Base-by-base conservation (phyloP, 306 rosid genomes). In the Malus domestica region DNA sequence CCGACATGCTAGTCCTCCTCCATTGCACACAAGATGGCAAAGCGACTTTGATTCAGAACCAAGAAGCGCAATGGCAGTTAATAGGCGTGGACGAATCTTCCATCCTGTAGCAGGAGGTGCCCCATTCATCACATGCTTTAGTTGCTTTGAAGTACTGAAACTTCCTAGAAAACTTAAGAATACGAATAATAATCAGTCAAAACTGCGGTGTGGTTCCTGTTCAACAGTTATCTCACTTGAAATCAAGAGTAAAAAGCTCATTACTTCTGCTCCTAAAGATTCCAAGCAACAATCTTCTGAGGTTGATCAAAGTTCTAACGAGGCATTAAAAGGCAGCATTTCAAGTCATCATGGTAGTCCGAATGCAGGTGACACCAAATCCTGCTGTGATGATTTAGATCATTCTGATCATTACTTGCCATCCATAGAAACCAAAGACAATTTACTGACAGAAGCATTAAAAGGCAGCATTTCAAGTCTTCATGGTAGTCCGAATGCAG, bases 201-300 rank as follows among this genome's bases (percentile, higher is more conserved):
- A 74, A 76, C 83, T 87, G 32, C 85, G 67, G 42, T 87, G 90
- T 82, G 90, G 90, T 70, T 77, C 83, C 68, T 87, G 90, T 79
- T 84, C 87, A 22, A 77, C 82, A 67, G 78, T 84, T 72, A 71
- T 84, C 32, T 40, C 64, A 2, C 29, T 87, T 73, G 61, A 74
- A 74, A 67, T 84, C 16, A 78, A 79, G 70, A 82, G 84, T 40
- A 82, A 65, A 79, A 84, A 76, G 83, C 88, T 87, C 58, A 55
- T 74, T 55, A 29, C 76, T 67, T 55, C 76, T 33, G 67, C 60
- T 78, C 73, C 78, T 19, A n/a, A 62, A 44, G 89, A 80, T 54
- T 63, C 59, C 46, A 80, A 71, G 61, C 58, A 35, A 19, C n/a
- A 52, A 44, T 72, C 83, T 33, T 22, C 70, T 25, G 70, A 61